Evolutionary conservation across 2,329 filamentous ascomycete genomes (phyloP), one percentile per base, ranked within the genome.

Genomic region (Coccinonectria pachysandricola): DNA sequence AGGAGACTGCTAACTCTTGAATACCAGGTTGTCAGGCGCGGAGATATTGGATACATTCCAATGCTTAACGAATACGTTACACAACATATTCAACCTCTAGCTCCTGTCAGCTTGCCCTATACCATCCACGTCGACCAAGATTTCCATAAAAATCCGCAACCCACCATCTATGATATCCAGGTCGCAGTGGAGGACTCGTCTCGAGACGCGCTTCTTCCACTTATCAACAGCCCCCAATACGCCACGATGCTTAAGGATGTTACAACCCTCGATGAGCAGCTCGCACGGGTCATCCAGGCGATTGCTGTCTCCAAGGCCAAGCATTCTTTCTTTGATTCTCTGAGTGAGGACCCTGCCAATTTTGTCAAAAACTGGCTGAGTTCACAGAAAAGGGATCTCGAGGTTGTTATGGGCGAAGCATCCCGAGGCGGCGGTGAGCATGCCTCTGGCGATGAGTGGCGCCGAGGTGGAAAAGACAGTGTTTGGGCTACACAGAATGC

Each of bases 81-180:
- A 26, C 68, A 71, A 7, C 86, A 96, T 54, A 72, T 95, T 30
- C 74, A 68, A 15, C 75, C 84, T 3, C 69, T 95, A 2, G 75
- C 83, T 5, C 86, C 91, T 0, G 71, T 95, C 47, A 77, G 80
- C 45, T 71, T 98, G 17, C 69, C 76, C 12, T 98, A 95, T 61
- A 98, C 87, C 7, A 91, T 98, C 50, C 84, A 88, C 32, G 81
- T 95, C 20, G 91, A 98, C 53, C 69, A 84, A 45, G 74, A 78
- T 7, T 88, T 87, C 48, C 79, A 88, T 49, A 75, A 74, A 40
- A 60, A 75, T 30, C 79, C 84, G 4, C 64, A 73, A 26, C 77
- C 84, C 1, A 95, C 87, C 5, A 66, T 96, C 43, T 95, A 95
- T 60, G 88, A 96, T 54, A 68, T 98, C 24, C 77, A 78, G 43